Evolutionary conservation across 2,329 filamentous ascomycete species (phyloP), one percentile per base, ranked within the genome.

Genomic region (Fusarium torreyae): DNA sequence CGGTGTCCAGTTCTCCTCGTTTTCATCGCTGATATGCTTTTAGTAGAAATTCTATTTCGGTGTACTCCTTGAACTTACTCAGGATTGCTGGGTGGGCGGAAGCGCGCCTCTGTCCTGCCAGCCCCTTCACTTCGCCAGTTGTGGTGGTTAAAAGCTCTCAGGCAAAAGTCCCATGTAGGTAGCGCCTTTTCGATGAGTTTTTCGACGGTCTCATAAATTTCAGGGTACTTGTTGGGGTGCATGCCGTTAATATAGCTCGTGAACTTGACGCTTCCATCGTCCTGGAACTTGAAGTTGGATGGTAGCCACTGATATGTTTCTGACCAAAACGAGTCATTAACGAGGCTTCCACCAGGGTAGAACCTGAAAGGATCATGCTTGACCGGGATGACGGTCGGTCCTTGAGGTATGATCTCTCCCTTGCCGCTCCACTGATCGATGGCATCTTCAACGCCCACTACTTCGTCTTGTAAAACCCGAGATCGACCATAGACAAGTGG

Each of bases 251-350:
- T 79, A 57, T 85, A 85, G 63, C 80, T 83, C 2, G 78, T 77
- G 24, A 85, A 80, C 6, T 74, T 73, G 14, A 80, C 76, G 2
- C 66, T 74, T 1, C 68, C 63, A 11, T 76, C 76, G 2, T 73
- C 70, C 10, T 80, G 84, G 9, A 87, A 81, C 77, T 39, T 77
- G 75, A 38, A 78, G 78, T 60, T 77, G 71, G 11, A 63, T 0
- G 75, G 75, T 0, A 77, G 46, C 75, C 75, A 77, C 40, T 73
- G 75, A 17, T 72, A 76, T 2, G 74, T 56, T 0, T 74, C 70
- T 33, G 81, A 79, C 73, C 73, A 80, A 34, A 56, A 79, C 0
- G 85, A 88, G 4, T 87, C 86, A 66, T 90, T 83, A 7, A 91
- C 80, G 1, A 89, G 76, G 68, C 90, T 82, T 1, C 86, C 81